Conservation (phyloP, 129 eudicot genomes). For the Gnaphalium uliginosum region DNA sequence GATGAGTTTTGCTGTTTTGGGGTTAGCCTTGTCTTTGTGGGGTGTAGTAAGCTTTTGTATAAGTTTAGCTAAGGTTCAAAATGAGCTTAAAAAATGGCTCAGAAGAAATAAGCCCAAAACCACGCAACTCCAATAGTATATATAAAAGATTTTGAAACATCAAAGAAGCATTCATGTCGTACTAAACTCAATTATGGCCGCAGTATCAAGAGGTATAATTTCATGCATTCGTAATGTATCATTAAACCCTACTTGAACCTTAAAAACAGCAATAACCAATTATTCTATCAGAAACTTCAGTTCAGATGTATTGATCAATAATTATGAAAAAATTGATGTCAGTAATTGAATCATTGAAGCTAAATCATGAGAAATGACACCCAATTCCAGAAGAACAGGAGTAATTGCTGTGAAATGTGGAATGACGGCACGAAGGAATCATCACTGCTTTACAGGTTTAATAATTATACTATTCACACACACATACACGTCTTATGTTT, state of each 20-base stretch:
- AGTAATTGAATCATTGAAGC: slow-evolving; percentile 58
- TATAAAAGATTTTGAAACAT: no score
- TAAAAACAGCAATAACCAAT: slow-evolving; percentile 26
- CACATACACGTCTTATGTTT: no score
- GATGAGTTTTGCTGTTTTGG: no score
- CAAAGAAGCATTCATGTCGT: no score
- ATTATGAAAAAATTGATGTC: slow-evolving; percentile 3
- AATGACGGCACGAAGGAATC: slow-evolving; percentile 51
- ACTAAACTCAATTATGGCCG: slow-evolving; percentile 39
- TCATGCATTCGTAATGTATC: slow-evolving; percentile 47
- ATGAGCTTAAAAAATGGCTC: no score
- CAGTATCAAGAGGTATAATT: slow-evolving; percentile 59
- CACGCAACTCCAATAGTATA: no score
- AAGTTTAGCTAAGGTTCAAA: no score
- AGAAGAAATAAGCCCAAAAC: no score
- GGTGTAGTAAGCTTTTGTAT: no score
- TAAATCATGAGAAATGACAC: slow-evolving; percentile 58
- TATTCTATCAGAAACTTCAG: slow-evolving; percentile 42
- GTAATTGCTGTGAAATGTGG: slow-evolving; percentile 92
- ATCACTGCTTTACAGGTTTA: no score
- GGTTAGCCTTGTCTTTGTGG: no score
- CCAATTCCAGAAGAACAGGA: slow-evolving; percentile 73
- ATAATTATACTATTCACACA: no score
- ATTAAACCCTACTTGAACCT: slow-evolving; percentile 22
- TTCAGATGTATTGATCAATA: slow-evolving; percentile 27